A percentile compares a stretch with the other conserved stretches of the same genome.
Evolutionary conservation across 140 eudicot genomes (phyloP).

Genomic region (Anethum foeniculum): DNA sequence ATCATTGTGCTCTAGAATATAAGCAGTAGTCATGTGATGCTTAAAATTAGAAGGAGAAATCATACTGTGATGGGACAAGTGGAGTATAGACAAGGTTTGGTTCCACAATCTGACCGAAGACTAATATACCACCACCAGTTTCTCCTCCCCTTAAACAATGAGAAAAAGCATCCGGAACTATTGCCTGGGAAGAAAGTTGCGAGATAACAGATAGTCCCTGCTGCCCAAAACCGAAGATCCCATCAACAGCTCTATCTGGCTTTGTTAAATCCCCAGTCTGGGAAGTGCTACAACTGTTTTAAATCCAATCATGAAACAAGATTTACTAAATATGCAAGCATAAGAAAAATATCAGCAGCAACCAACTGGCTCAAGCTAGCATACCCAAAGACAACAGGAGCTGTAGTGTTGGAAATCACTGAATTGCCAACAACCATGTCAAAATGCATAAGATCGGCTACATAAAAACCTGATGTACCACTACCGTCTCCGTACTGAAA

Average conservation of each 20-base stretch:
- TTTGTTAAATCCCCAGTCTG: conserved; percentile 79
- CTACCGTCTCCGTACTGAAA: conserved; percentile 96
- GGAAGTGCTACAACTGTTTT: conserved; percentile 76
- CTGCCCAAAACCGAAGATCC: conserved; percentile 95
- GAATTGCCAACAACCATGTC: conserved; percentile 66
- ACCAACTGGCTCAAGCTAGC: conserved; percentile 16
- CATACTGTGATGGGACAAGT: conserved; percentile 83
- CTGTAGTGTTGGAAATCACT: conserved; percentile 48
- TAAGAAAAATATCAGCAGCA: background rate
- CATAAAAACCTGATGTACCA: conserved; percentile 77
- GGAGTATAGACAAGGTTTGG: conserved; percentile 88
- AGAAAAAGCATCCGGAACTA: conserved; percentile 68
- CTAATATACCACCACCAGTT: conserved; percentile 87
- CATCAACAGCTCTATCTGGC: conserved; percentile 86
- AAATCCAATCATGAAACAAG: conserved; percentile 11
- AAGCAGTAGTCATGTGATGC: background rate
- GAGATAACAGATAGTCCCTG: conserved; percentile 78
- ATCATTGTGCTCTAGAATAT: conserved; percentile 1
- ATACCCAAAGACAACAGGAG: conserved; percentile 81
- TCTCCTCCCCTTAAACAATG: conserved; percentile 81
- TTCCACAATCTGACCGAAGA: conserved; percentile 78
- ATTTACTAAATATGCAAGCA: background rate
- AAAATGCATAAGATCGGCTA: conserved; percentile 58
- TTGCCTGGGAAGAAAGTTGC: conserved; percentile 76
- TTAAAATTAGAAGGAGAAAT: conserved; percentile 19